Evolutionary conservation across 2,329 filamentous ascomycete genomes (phyloP), one percentile per base, ranked within the genome.

Genomic region (Amesomyces nigricolor): DNA sequence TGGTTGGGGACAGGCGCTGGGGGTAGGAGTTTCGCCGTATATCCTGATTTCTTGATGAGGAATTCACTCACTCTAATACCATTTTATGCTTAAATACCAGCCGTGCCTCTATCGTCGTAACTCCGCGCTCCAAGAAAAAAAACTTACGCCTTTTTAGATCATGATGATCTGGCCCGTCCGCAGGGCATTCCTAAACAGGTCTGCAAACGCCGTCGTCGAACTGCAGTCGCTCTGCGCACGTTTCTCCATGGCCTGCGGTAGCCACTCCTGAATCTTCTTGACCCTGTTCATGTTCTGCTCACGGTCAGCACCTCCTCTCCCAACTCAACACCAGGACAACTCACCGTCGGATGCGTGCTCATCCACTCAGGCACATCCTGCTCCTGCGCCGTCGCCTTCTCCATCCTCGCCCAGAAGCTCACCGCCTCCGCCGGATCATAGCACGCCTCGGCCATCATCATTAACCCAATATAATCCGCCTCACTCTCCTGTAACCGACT

Each of bases 361-460:
- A 90, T 71, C 73, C 88, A 85, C 70, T 91, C 84, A 1, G 87
- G 87, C 35, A 81, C 75, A 54, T 79, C 76, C 5, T 66, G 63
- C 22, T 79, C 76, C 5, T 66, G 64, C 19, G 78, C 69, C 26
- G 72, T 71, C 2, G 71, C 67, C 39, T 68, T 67, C 59, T 87
- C 82, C 83, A 89, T 88, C 48, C 83, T 72, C 66, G 77, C 70
- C 85, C 83, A 89, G 57, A 91, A 81, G 0, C 73, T 75, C 43
- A 86, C 73, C 0, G 88, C 87, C 58, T 82, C 81, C 11, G 77
- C 71, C 1, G 88, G 88, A 58, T 89, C 78, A 66, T 87, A 91
- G 71, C 88, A 91, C 26, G 85, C 86, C 71, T 89, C 82, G 0
- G 87, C 82, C 86, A 91, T 91, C 78, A 91, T 87, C 78, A 91